These are phyloP conservation scores for Vanrija sp. DNA, from an alignment of 1,284 basidiomycete genomes.

Conservation along the genomic window DNA sequence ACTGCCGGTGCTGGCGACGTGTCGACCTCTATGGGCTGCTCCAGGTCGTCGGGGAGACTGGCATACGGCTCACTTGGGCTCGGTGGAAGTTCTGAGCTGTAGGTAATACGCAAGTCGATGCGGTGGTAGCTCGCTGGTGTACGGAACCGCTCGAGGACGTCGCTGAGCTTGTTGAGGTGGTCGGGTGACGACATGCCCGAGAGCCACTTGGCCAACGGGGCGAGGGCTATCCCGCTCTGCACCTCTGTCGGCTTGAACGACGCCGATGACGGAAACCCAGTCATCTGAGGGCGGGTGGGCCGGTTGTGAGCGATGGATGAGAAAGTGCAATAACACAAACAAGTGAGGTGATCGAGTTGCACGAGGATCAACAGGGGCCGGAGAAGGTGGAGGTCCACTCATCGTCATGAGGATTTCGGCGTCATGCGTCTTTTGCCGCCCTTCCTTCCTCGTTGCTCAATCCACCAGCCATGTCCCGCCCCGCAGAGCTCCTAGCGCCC, in stretches of 20 bases:
- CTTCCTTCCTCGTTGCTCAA: not conserved
- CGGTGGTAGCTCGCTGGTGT: conserved; percentile 38
- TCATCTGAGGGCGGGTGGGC: not conserved
- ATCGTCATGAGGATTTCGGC: not conserved
- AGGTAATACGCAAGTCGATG: conserved; percentile 30
- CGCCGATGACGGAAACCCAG: not conserved
- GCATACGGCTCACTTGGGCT: not conserved
- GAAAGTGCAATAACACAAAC: not conserved
- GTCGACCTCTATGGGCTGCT: conserved; percentile 4
- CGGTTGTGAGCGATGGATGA: not conserved
- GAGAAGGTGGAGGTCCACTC: not conserved
- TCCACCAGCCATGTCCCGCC: conserved; percentile 17
- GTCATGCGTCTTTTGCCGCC: not conserved
- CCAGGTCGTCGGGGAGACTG: not conserved
- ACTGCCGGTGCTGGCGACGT: not conserved
- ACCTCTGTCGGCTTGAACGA: conserved; percentile 26
- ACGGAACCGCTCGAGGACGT: conserved; percentile 31
- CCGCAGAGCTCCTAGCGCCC: conserved; percentile 26
- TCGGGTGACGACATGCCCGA: conserved; percentile 12
- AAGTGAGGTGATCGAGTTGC: no score
- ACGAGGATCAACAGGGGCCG: not conserved
- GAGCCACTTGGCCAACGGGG: conserved; percentile 36
- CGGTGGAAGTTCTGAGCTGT: conserved; percentile 30
- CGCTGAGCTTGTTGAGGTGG: conserved; percentile 34
- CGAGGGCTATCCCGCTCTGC: conserved; percentile 30